These are phyloP conservation scores for Rhynchospora tenuis DNA, from an alignment of 176 grass and related monocot species.

Conservation along the genomic window DNA sequence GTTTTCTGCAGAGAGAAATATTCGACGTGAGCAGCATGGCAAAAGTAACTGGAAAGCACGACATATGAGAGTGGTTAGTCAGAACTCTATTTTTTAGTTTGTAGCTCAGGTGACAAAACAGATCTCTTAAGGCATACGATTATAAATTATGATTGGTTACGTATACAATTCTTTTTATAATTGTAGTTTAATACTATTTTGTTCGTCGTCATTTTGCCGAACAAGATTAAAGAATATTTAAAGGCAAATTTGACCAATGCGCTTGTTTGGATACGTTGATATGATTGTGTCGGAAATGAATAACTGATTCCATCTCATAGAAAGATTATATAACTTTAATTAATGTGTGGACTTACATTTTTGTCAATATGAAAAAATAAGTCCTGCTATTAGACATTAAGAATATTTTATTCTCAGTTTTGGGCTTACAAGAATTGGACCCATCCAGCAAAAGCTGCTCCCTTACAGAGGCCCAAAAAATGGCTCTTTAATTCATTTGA, in stretches of 20 bases:
- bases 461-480: background rate
- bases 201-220: background rate
- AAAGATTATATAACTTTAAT: background rate
- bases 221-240: background rate
- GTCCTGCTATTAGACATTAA: no score
- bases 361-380: background rate
- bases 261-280: background rate
- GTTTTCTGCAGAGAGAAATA: background rate
- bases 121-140: background rate
- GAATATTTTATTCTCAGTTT: background rate
- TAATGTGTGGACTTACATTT: background rate
- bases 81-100: background rate
- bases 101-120: background rate
- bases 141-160: background rate
- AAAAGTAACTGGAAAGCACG: slow-evolving; percentile 10
- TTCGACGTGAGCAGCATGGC: slow-evolving; percentile 9
- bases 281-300: background rate
- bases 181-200: background rate
- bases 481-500: background rate
- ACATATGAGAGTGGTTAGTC: background rate
- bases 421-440: background rate
- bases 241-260: background rate
- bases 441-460: background rate
- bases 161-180: background rate
- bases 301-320: background rate